Evolutionary conservation across 2,329 filamentous ascomycete genomes (phyloP), one percentile per base, ranked within the genome.

Genomic region (Scedosporium minutisporum): DNA sequence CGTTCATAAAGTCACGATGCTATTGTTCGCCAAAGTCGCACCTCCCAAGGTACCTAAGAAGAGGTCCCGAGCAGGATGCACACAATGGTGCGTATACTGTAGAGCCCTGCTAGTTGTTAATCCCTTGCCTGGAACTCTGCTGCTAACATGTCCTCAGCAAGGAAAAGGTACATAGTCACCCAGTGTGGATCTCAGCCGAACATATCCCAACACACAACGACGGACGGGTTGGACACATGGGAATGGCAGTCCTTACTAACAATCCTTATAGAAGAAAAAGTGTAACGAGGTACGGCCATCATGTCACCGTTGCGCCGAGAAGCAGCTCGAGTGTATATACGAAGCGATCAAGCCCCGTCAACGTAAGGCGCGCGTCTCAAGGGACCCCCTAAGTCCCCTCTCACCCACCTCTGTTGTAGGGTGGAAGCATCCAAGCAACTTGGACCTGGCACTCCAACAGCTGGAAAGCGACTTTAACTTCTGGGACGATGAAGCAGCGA

Each of bases 1-100:
- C 38, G 42, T 42, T 23, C 57, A 58, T 33, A 46, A 63, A 38
- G 33, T 53, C 27, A 68, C 60, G 55, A 85, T 86, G 83, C 72
- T 86, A 67, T 71, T 86, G 55, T 86, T 84, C 69, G 83, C 82
- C n/a, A 79, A 77, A 71, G 72, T 80, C 59, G 83, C 83, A 63
- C 71, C 78, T 57, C 81, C 83, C n/a, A 86, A 84, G 72, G 74
- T 77, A 55, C 83, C 83, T 38, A 86, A 85, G 73, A 79, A 75
- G 68, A 78, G 83, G 62, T 86, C 83, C n/a, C 77, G 83, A 74
- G 79, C 81, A 83, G 80, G 81, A 63, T 83, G 81, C 69, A 77
- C 75, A 62, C 80, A 75, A 69, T 83, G 81, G 80, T 82, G 75
- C 6, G 60, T 44, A 6, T 25, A 18, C 9, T 29, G 25, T 14